Percentiles rank a stretch among this genome's conserved stretches.
Evolutionary conservation across 1,284 basidiomycete species (phyloP).

Genomic region (Rhodofomes roseus): DNA sequence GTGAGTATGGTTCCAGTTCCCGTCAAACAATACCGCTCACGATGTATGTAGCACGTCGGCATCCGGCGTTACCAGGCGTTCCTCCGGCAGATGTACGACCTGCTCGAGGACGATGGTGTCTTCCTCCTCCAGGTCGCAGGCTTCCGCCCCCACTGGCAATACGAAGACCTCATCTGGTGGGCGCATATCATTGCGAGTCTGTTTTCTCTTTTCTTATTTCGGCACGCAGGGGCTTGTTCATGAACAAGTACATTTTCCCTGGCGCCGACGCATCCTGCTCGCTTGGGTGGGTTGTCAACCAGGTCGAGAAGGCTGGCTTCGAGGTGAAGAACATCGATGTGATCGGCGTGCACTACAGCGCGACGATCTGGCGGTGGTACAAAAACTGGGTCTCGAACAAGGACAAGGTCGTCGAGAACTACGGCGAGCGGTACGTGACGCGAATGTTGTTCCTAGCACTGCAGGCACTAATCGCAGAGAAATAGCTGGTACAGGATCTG

Average conservation of each 20-base stretch:
- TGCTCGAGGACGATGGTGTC: constrained; percentile 92
- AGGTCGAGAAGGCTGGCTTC: constrained; percentile 90
- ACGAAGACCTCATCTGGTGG: constrained; percentile 94
- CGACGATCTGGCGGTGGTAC: constrained; percentile 94
- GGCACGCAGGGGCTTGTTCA: constrained; percentile 73
- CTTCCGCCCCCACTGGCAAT: constrained; percentile 93
- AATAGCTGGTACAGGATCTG: constrained; percentile 81
- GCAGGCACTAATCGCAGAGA: background rate
- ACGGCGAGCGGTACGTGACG: constrained; percentile 67
- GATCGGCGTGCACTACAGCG: constrained; percentile 95
- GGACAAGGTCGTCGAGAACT: constrained; percentile 84
- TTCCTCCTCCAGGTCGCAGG: constrained; percentile 98
- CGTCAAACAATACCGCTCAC: background rate
- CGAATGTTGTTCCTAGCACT: background rate
- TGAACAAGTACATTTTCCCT: constrained; percentile 98
- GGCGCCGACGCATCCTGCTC: constrained; percentile 96
- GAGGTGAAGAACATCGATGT: constrained; percentile 97
- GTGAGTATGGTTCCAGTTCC: constrained; percentile 31
- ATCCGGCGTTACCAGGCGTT: constrained; percentile 91
- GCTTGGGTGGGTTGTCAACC: constrained; percentile 90
- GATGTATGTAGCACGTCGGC: constrained; percentile 75
- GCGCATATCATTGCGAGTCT: background rate
- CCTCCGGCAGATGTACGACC: constrained; percentile 88
- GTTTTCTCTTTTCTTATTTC: too few species aligned
- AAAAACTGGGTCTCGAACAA: constrained; percentile 92